Percentiles rank a stretch among this genome's conserved stretches.
Evolutionary conservation across 2,329 filamentous ascomycete genomes (phyloP).

Genomic region (Aspergillus fumigatiaffinis): DNA sequence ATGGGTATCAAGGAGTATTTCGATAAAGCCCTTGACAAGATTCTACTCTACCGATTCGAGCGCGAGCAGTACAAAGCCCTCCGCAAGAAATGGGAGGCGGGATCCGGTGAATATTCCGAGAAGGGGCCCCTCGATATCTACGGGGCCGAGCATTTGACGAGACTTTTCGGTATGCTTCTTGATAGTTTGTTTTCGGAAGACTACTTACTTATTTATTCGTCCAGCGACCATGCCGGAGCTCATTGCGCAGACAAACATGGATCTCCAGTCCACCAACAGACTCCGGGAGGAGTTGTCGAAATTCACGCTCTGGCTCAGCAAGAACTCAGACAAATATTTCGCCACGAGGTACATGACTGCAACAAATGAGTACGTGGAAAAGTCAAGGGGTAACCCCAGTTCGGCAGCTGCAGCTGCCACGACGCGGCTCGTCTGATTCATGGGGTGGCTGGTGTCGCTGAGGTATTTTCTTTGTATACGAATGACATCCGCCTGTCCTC

Average conservation of each 20-base stretch:
- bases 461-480: not conserved
- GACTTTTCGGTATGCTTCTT: slow-evolving; percentile 70
- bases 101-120: slow-evolving; percentile 60
- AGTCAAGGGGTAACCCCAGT: slow-evolving; percentile 27
- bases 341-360: slow-evolving; percentile 41
- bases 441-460: not conserved
- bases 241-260: slow-evolving; percentile 97
- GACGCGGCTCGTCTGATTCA: slow-evolving; percentile 25
- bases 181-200: not conserved
- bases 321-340: slow-evolving; percentile 74
- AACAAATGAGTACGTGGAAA: slow-evolving; percentile 38
- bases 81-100: slow-evolving; percentile 63
- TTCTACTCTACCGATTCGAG: slow-evolving; percentile 92
- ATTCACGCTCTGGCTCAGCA: slow-evolving; percentile 79
- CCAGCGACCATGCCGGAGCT: slow-evolving; percentile 86
- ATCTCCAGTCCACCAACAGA: slow-evolving; percentile 80
- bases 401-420: slow-evolving; percentile 30
- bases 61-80: slow-evolving; percentile 80
- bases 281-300: slow-evolving; percentile 85
- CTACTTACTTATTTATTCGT: slow-evolving; percentile 2
- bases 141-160: slow-evolving; percentile 84
- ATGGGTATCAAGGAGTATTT: slow-evolving; percentile 90
- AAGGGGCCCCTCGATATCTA: slow-evolving; percentile 79
- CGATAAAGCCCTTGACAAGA: slow-evolving; percentile 80
- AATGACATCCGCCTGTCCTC: not conserved